Evolutionary conservation across 1,284 basidiomycete species (phyloP), one percentile per base, ranked within the genome.

Genomic region (Rugosomyces carneus): DNA sequence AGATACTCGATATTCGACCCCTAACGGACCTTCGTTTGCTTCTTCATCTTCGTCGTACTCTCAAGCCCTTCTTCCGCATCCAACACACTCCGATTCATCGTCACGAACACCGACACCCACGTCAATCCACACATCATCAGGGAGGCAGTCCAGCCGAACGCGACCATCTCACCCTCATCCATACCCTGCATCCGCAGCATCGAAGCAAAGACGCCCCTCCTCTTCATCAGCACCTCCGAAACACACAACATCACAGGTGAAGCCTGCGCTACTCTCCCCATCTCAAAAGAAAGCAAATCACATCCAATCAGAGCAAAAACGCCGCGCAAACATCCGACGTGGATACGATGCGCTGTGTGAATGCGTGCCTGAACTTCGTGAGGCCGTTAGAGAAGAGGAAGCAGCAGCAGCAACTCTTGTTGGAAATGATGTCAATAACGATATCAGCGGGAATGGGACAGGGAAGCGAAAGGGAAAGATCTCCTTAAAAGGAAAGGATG

Each of bases 261-360:
- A 79, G 52, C 73, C 72, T 26, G 59, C 72, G 0, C 67, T 89
- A 13, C 70, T 90, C 13, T 80, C 84, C 0, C 76, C 81, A 0
- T 86, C 84, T 7, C 91, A 94, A 69, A 94, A 94, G 65, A 92
- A 93, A 62, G 89, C 89, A 34, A 94, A 94, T 58, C 91, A 94
- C 60, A 94, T 94, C 53, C 89, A 92, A 55, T 86, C 81, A 5
- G 85, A 88, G 65, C 90, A 93, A 68, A 93, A 93, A 65, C 79
- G 92, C 19, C 76, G 92, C n/a, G 89, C 89, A 16, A 93, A 93
- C 54, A 94, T 94, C 42, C 75, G 90, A 11, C 71, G 83, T 41
- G 92, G 90, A 3, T 94, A 94, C 61, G 92, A 93, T 58, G 75
- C 86, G 13, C 71, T 94, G 0, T 90, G 89, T 59, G 83, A 83